Evolutionary conservation across 306 rosid genomes (phyloP), one percentile per base, ranked within the genome.

Genomic region (Trifolium pratense): DNA sequence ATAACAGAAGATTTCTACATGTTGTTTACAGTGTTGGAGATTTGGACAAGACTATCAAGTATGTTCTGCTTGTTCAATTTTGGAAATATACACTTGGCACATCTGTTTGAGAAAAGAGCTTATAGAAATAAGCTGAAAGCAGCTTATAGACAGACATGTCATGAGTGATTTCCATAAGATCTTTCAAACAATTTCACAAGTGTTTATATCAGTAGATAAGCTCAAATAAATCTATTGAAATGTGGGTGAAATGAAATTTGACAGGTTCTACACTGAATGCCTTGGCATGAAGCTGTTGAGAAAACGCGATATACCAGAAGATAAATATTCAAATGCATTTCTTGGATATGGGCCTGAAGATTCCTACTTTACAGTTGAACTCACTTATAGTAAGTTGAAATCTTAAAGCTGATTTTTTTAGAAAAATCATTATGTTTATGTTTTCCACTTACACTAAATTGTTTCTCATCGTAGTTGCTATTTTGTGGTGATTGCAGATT

Each of bases 301-400:
- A 77, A 88, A 83, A 64, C 91, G 96, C 25, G 97, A 94, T 81
- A 89, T 94, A 75, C 97, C 96, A 2, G 96, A 89, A 83, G 98
- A 94, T 53, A 84, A 87, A 83, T 94, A 94, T 78, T 69, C 90
- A 32, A 94, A 91, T 42, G 96, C 97, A 57, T 94, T 94, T 82
- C 97, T 94, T 78, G 97, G 97, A 79, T 94, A 86, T 46, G 97
- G 98, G 37, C 92, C 92, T 18, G 96, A 94, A 86, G 96, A 89
- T 62, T 89, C 96, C 29, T 91, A 83, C 77, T 94, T 94, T 56
- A 87, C 89, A 9, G 88, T 86, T 52, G 98, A 94, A 79, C 97
- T 94, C 80, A 91, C 96, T 42, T 89, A 89, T 77, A 91, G 98
- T 94, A 84, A 76, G 90, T 70, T 70, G 5, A 51, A 29, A 78